A percentile compares a stretch with the other conserved stretches of the same genome.
phyloP scores from a whole-genome alignment of 2,329 filamentous ascomycete species.

The Lanzia echinophila region DNA sequence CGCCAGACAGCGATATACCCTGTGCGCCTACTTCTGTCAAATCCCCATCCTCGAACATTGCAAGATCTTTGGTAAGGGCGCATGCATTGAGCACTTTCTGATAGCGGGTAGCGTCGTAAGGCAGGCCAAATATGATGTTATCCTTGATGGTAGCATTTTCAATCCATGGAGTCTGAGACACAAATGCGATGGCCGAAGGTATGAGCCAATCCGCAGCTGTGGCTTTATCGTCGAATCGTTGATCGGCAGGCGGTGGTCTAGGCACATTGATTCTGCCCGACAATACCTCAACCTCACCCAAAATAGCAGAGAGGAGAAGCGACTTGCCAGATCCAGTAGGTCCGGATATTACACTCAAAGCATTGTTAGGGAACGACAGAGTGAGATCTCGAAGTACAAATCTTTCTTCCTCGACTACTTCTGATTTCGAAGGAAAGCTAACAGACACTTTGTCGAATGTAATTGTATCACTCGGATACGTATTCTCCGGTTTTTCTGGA shows the following conservation, averaged over 20 bases:
- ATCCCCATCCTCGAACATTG: slow-evolving; percentile 58
- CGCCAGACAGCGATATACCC: slow-evolving; percentile 74
- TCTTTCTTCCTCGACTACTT: slow-evolving; percentile 46
- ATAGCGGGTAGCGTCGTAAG: slow-evolving; percentile 60
- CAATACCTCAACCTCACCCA: slow-evolving; percentile 67
- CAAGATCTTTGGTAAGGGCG: slow-evolving; percentile 40
- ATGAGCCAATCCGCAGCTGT: slow-evolving; percentile 57
- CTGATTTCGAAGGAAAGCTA: slow-evolving; percentile 64
- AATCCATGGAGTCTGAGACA: slow-evolving; percentile 76
- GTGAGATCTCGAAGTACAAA: slow-evolving; percentile 61
- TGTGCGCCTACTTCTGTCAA: slow-evolving; percentile 74
- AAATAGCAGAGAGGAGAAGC: slow-evolving; percentile 62
- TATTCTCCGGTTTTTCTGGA: slow-evolving; percentile 52
- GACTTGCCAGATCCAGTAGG: slow-evolving; percentile 74
- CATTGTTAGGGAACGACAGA: slow-evolving; percentile 57
- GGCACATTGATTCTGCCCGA: slow-evolving; percentile 53
- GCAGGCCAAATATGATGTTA: slow-evolving; percentile 71
- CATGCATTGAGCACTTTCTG: slow-evolving; percentile 62
- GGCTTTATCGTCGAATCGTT: slow-evolving; percentile 56
- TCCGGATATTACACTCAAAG: slow-evolving; percentile 67
- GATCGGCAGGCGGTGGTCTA: slow-evolving; percentile 39
- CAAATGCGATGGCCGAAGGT: slow-evolving; percentile 60
- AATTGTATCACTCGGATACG: slow-evolving; percentile 51
- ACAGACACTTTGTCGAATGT: slow-evolving; percentile 59
- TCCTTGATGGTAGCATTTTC: slow-evolving; percentile 71